These are phyloP conservation scores for Rhodamnia argentea DNA, from an alignment of 345 rosid genomes.

Conservation along the genomic window DNA sequence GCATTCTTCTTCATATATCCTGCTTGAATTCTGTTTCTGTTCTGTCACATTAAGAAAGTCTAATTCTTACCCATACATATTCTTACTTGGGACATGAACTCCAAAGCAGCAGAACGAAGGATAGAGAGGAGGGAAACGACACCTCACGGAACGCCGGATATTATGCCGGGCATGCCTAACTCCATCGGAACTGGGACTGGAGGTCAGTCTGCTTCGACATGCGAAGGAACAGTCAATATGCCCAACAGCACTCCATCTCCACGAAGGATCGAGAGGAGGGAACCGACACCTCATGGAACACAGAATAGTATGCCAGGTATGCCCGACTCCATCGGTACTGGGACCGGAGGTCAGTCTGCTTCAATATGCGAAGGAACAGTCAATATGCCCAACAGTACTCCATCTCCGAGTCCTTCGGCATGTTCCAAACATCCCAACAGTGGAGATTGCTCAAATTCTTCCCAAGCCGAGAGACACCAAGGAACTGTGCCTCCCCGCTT, in stretches of 20 bases:
- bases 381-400: neutral
- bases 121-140: neutral
- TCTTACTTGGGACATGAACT: neutral
- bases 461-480: too few relatives aligned
- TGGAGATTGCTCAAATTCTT: too few relatives aligned
- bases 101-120: neutral
- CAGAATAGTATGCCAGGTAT: neutral
- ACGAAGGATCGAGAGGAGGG: neutral
- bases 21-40: neutral
- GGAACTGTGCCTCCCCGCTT: neutral
- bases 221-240: neutral
- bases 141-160: neutral
- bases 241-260: neutral
- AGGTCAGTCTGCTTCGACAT: neutral
- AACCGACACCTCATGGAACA: neutral
- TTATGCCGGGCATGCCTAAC: neutral
- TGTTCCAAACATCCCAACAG: neutral
- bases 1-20: neutral
- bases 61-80: neutral
- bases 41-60: neutral
- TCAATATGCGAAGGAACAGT: neutral
- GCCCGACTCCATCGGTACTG: neutral
- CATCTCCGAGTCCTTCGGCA: neutral
- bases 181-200: neutral
- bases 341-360: neutral